phyloP scores from a whole-genome alignment of 2,329 filamentous ascomycete genomes.

The Cladophialophora chaetospira region DNA sequence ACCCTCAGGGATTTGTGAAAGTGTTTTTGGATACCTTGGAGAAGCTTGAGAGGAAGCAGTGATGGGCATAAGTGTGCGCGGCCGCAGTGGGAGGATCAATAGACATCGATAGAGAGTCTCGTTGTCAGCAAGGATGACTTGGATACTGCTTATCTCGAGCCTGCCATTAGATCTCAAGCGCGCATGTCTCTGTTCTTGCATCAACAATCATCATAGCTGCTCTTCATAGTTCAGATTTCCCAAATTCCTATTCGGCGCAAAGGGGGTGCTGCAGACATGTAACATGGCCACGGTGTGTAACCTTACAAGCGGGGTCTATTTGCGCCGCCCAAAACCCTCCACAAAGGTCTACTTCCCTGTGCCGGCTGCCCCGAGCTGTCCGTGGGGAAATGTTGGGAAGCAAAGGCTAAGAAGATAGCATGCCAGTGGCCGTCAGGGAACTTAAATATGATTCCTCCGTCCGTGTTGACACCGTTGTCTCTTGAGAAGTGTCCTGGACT shows the following conservation, averaged over 20 bases:
- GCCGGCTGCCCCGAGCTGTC: constrained; percentile 31
- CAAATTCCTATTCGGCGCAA: no score
- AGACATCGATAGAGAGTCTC: no score
- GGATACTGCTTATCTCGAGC: no score
- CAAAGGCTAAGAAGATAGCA: constrained; percentile 45
- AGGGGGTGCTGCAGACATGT: no score
- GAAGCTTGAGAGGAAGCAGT: background rate
- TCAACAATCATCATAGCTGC: no score
- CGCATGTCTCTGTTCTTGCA: no score
- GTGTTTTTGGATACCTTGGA: background rate
- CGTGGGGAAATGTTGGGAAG: constrained; percentile 41
- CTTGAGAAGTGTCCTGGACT: constrained; percentile 26
- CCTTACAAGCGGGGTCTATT: background rate
- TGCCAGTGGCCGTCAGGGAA: constrained; percentile 44
- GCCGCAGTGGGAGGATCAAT: no score
- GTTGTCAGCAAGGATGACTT: no score
- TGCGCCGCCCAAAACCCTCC: background rate
- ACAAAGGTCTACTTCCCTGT: constrained; percentile 8
- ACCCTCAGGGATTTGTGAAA: background rate
- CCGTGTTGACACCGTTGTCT: constrained; percentile 41
- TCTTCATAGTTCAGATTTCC: no score
- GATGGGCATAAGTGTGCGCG: background rate
- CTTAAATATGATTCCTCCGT: constrained; percentile 42
- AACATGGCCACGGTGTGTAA: no score
- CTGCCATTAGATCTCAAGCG: no score